These are phyloP conservation scores for Coniochaeta ligniaria DNA, from an alignment of 2,329 filamentous ascomycete species.

Conservation along the genomic window DNA sequence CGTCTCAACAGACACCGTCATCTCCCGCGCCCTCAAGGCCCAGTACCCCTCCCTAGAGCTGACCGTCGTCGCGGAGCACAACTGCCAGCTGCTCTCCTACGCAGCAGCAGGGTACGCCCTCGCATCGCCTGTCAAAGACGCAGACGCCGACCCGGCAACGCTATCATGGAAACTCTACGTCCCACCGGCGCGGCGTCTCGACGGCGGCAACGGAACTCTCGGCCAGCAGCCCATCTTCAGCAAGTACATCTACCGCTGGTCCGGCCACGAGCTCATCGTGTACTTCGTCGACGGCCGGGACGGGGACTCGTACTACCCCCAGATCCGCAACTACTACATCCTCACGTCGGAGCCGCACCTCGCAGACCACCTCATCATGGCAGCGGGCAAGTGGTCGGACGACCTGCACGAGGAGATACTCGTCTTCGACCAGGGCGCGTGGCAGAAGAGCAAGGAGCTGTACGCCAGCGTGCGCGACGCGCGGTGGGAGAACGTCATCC, in stretches of 20 bases:
- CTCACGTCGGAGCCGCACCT: constrained; percentile 22
- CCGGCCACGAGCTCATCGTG: constrained; percentile 32
- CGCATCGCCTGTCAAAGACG: constrained; percentile 12
- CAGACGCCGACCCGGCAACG: constrained; percentile 23
- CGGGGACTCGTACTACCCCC: constrained; percentile 22
- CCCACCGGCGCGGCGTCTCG: constrained; percentile 31
- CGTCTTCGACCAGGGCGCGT: constrained; percentile 57
- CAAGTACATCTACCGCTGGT: constrained; percentile 36
- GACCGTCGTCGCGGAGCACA: constrained; percentile 24
- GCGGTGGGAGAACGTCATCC: constrained; percentile 59
- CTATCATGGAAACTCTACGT: constrained; percentile 30
- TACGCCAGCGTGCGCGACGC: constrained; percentile 48
- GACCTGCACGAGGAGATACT: constrained; percentile 58
- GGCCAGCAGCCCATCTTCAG: constrained; percentile 25
- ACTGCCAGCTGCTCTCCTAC: constrained; percentile 32
- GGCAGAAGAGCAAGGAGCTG: constrained; percentile 56
- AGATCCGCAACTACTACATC: constrained; percentile 28
- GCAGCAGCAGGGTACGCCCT: constrained; percentile 31
- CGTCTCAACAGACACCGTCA: constrained; percentile 33
- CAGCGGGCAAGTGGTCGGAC: constrained; percentile 44
- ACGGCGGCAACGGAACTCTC: constrained; percentile 27
- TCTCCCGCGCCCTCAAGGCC: constrained; percentile 29
- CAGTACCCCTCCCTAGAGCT: constrained; percentile 36
- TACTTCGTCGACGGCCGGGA: constrained; percentile 35
- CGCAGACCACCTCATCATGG: constrained; percentile 45